Evolutionary conservation across 257 asterid species (phyloP), one percentile per base, ranked within the genome.

Genomic region (Leonotis leonurus): DNA sequence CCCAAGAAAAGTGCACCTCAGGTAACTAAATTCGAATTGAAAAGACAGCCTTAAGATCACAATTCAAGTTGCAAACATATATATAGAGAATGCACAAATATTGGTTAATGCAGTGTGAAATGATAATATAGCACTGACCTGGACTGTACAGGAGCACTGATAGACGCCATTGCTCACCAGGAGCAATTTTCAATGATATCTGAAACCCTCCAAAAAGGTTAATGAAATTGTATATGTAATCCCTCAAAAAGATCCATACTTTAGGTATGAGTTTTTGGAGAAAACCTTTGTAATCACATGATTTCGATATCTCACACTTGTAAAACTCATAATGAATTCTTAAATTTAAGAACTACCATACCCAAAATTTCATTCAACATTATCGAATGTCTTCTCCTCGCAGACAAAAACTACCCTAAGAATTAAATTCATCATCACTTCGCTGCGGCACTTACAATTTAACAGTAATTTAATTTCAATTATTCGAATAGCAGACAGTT

Each of bases 1-100:
- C 58, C 94, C 87, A n/a, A 77, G 68, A 50, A 86, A 84, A 26
- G 83, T 61, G 73, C 77, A 68, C 70, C 73, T 79, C 55, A 86
- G 71, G 71, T 70, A 80, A 73, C 89, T 78, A 74, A 11, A 27
- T 24, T 55, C 10, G 27, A 49, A 60, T 45, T 44, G 9, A 70
- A 53, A 62, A 62, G 6, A 60, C 18, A 72, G 33, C 62, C 44
- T 51, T 62, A 52, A 3, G 46, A 32, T 50, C 32, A 64, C 18
- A n/a, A 57, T 56, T 11, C 45, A 48, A 25, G 32, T 44, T 9
- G 6, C 40, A 36, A n/a, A n/a, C n/a, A n/a, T n/a, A n/a, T n/a
- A n/a, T n/a, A n/a, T n/a, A n/a, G n/a, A n/a, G n/a, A 16, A 16
- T 20, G 3, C 6, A 49, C 5, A 22, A 51, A 16, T n/a, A n/a